Evolutionary conservation across 2,329 filamentous ascomycete species (phyloP).

Genomic region (Berkeleyomyces basicola): DNA sequence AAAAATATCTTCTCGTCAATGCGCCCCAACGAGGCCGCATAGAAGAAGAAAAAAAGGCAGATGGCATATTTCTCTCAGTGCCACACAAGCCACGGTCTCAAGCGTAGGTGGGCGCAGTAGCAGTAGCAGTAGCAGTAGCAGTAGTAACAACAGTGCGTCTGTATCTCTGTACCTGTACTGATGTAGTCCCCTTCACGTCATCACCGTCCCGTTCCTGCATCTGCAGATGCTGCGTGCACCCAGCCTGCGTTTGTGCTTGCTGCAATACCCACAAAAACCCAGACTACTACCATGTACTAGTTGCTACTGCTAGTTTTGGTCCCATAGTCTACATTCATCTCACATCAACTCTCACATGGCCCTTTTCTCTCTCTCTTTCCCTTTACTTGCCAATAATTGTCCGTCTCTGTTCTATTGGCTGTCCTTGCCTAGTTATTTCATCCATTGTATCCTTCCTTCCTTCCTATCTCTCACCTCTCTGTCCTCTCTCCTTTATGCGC

Average conservation of each 20-base stretch:
- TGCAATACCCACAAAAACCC: background rate
- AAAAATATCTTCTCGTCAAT: background rate
- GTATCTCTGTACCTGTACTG: too few relatives aligned
- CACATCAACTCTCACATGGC: too few relatives aligned
- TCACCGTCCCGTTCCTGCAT: background rate
- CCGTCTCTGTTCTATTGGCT: too few relatives aligned
- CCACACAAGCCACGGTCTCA: background rate
- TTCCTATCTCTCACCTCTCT: background rate
- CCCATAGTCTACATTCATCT: background rate
- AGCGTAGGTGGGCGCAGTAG: too few relatives aligned
- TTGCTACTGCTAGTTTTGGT: background rate
- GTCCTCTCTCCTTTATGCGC: background rate
- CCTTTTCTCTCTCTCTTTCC: too few relatives aligned
- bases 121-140: too few relatives aligned
- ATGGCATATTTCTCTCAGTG: background rate
- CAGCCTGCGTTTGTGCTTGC: background rate
- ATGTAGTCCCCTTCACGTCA: background rate
- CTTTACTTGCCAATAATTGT: too few relatives aligned
- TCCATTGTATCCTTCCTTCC: background rate
- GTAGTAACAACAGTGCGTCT: too few relatives aligned
- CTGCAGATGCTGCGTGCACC: background rate
- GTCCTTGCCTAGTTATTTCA: background rate
- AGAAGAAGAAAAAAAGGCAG: background rate
- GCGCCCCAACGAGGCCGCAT: background rate
- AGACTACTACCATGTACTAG: background rate